Evolutionary conservation across 768 basidiomycete genomes (phyloP).

Genomic region (Boletus vinaceobasis): DNA sequence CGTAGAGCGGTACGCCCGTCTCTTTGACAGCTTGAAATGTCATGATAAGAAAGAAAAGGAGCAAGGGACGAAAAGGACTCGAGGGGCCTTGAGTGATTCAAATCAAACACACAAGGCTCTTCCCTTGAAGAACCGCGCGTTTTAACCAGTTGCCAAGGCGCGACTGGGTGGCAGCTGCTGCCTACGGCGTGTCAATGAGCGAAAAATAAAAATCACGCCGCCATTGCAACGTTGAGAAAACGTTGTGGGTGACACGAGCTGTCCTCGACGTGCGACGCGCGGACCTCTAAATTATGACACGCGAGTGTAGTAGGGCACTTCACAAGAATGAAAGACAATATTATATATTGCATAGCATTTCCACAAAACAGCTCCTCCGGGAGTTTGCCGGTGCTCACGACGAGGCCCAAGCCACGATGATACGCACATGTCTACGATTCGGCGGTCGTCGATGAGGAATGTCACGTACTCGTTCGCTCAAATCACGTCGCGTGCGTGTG

Average conservation of each 20-base stretch:
- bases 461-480: no score
- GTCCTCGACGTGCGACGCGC: constrained; percentile 14
- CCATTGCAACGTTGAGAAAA: constrained; percentile 31
- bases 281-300: constrained; percentile 10
- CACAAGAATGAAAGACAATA: neutral
- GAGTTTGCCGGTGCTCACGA: neutral
- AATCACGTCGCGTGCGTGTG: neutral
- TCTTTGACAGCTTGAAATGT: constrained; percentile 19
- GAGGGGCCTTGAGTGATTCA: neutral
- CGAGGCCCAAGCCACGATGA: neutral
- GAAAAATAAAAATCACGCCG: constrained; percentile 6
- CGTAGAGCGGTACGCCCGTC: constrained; percentile 26
- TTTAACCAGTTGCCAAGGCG: constrained; percentile 10
- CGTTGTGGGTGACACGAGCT: constrained; percentile 23
- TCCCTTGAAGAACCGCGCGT: neutral
- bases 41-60: neutral
- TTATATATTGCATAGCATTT: neutral
- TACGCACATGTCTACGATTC: neutral
- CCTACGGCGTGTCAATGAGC: constrained; percentile 7
- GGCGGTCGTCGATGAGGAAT: neutral
- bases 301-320: neutral
- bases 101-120: neutral
- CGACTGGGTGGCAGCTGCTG: constrained; percentile 7
- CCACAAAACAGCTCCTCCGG: neutral
- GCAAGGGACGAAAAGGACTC: neutral